Conservation (phyloP, 139 green algal species). For the Spirogloea muscicola region DNA sequence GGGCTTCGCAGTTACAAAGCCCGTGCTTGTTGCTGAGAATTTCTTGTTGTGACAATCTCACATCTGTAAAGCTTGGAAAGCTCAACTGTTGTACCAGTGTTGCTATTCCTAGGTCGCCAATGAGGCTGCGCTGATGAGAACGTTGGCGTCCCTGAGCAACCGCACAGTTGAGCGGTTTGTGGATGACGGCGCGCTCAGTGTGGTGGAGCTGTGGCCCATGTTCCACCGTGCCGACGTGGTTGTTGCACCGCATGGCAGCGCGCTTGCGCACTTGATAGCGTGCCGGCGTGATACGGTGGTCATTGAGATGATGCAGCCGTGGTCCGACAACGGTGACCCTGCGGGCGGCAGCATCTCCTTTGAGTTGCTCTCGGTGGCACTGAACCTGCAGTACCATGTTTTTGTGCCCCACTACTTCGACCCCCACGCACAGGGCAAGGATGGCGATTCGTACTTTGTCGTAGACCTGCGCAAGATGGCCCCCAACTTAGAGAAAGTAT, state of each 20-base stretch:
- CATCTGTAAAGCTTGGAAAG: too few relatives aligned
- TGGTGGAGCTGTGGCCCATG: constrained; percentile 18
- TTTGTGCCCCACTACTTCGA: constrained; percentile 13
- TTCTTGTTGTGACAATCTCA: too few relatives aligned
- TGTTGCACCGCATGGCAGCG: constrained; percentile 1
- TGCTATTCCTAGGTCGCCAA: too few relatives aligned
- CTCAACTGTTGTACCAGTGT: too few relatives aligned
- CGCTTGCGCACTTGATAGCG: constrained; percentile 22
- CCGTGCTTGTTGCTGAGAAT: too few relatives aligned
- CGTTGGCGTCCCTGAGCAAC: too few relatives aligned
- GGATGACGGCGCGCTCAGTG: constrained; percentile 16
- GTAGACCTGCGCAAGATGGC: background rate
- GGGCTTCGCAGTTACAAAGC: too few relatives aligned
- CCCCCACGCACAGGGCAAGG: background rate
- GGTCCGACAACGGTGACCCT: background rate
- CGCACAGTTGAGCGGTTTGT: constrained; percentile 2
- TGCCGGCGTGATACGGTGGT: constrained; percentile 23
- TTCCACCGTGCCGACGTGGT: constrained; percentile 24
- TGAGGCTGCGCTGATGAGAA: too few relatives aligned
- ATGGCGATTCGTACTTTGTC: background rate
- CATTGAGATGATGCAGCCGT: constrained; percentile 41
- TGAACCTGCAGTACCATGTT: constrained; percentile 24
- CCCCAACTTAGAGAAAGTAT: too few relatives aligned
- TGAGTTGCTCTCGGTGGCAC: constrained; percentile 2
- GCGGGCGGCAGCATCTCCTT: constrained; percentile 14